A percentile compares a stretch with the other conserved stretches of the same genome.
phyloP scores from a whole-genome alignment of 2,329 filamentous ascomycete genomes.

The Penicillium sp. region DNA sequence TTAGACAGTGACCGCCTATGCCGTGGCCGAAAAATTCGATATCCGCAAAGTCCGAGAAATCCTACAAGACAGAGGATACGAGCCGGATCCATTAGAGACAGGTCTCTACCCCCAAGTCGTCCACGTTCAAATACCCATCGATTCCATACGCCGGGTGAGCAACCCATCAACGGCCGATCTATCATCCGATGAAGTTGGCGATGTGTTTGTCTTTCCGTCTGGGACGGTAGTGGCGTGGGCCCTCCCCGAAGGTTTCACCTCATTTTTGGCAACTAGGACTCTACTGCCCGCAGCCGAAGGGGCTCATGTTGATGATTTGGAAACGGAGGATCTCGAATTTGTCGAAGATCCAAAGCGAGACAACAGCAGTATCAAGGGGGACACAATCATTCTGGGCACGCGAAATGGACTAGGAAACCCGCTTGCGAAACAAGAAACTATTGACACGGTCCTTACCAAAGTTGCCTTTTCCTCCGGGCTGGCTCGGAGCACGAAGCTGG shows the following conservation, averaged over 20 bases:
- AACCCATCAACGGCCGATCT: slow-evolving; percentile 41
- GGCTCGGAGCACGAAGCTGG: slow-evolving; percentile 88
- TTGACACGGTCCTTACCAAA: slow-evolving; percentile 75
- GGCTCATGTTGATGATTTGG: slow-evolving; percentile 68
- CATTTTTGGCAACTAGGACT: slow-evolving; percentile 66
- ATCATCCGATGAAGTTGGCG: slow-evolving; percentile 58
- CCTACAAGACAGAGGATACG: slow-evolving; percentile 58
- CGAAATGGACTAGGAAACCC: slow-evolving; percentile 45
- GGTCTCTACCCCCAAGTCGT: slow-evolving; percentile 65
- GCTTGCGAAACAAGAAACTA: slow-evolving; percentile 31
- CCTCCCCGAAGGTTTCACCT: slow-evolving; percentile 71
- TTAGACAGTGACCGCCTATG: slow-evolving; percentile 61
- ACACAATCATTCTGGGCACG: slow-evolving; percentile 85
- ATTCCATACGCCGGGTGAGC: slow-evolving; percentile 44
- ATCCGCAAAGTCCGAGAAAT: slow-evolving; percentile 57
- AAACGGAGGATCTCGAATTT: slow-evolving; percentile 89
- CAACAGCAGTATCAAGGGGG: slow-evolving; percentile 75
- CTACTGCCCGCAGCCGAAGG: slow-evolving; percentile 74
- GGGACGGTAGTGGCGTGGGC: slow-evolving; percentile 94
- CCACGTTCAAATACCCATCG: slow-evolving; percentile 54
- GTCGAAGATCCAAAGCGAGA: slow-evolving; percentile 70
- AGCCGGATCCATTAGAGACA: slow-evolving; percentile 61
- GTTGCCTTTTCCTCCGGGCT: slow-evolving; percentile 95
- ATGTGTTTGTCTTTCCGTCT: slow-evolving; percentile 94
- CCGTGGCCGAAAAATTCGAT: slow-evolving; percentile 66